These are phyloP conservation scores for Starmerella roubikii DNA, from an alignment of 805 yeast species.

Conservation along the genomic window DNA sequence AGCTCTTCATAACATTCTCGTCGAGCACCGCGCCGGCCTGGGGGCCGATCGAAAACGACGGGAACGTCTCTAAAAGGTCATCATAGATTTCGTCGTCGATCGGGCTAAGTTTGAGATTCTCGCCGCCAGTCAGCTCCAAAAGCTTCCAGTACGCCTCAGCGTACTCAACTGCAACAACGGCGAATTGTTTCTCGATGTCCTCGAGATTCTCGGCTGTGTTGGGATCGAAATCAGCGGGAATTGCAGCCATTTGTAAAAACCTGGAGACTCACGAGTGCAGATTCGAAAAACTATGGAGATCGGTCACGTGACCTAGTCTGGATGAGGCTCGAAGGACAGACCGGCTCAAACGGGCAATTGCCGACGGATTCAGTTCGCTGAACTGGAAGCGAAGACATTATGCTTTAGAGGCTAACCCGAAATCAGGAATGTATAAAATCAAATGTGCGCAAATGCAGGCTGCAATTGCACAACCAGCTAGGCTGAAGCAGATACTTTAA, in stretches of 20 bases:
- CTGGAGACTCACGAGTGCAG: background rate
- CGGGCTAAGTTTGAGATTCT: conserved; percentile 43
- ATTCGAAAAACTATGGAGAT: background rate
- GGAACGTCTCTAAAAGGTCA: conserved; percentile 50
- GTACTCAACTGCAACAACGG: conserved; percentile 92
- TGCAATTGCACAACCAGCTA: no score
- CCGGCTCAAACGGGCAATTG: no score
- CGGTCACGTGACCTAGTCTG: no score
- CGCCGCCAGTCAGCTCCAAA: conserved; percentile 54
- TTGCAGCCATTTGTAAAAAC: conserved; percentile 15
- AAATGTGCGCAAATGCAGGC: background rate
- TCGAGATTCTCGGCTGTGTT: conserved; percentile 90
- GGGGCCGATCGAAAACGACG: conserved; percentile 59
- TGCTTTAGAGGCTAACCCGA: no score
- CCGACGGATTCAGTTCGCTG: no score
- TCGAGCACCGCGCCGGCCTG: conserved; percentile 41
- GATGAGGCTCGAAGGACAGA: no score
- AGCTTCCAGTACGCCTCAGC: conserved; percentile 84
- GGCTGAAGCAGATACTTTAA: no score
- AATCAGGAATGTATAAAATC: no score
- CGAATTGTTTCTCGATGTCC: conserved; percentile 93
- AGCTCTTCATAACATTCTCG: conserved; percentile 74
- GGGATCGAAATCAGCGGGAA: conserved; percentile 43
- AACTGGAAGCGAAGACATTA: no score
- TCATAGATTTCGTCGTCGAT: conserved; percentile 30